Evolutionary conservation across 1,284 basidiomycete genomes (phyloP).

Genomic region (Phenoliferia sp.): DNA sequence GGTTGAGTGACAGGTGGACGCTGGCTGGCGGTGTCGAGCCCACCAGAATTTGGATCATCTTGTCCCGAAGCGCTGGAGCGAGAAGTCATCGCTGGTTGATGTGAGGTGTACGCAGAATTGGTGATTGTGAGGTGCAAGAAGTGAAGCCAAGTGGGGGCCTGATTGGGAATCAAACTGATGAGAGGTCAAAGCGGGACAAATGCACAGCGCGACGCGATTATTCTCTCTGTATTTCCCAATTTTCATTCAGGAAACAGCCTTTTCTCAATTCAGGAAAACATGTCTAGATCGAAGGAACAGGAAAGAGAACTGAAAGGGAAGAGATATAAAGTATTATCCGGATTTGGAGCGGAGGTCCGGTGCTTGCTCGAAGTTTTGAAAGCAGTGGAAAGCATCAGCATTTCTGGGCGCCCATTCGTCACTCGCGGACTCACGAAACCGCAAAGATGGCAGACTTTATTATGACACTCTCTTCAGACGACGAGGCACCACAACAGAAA

Average conservation of each 20-base stretch:
- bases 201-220: no score
- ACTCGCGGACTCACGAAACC: neutral
- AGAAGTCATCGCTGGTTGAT: neutral
- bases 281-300: no score
- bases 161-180: neutral
- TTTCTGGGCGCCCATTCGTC: neutral
- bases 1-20: neutral
- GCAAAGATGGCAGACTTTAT: slow-evolving; percentile 56
- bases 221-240: no score
- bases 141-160: no score
- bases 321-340: no score
- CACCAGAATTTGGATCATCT: neutral
- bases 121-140: no score
- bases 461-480: slow-evolving; percentile 75
- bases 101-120: no score
- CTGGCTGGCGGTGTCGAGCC: neutral
- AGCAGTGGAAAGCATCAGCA: neutral
- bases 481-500: slow-evolving; percentile 48
- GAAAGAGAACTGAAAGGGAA: no score
- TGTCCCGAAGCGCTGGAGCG: neutral
- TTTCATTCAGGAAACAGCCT: no score
- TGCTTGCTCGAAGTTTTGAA: neutral
- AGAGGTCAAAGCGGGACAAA: no score
- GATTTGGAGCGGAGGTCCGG: no score
- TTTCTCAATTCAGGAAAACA: no score